Conservation (phyloP, 306 rosid genomes). For the Quercus ilex region DNA sequence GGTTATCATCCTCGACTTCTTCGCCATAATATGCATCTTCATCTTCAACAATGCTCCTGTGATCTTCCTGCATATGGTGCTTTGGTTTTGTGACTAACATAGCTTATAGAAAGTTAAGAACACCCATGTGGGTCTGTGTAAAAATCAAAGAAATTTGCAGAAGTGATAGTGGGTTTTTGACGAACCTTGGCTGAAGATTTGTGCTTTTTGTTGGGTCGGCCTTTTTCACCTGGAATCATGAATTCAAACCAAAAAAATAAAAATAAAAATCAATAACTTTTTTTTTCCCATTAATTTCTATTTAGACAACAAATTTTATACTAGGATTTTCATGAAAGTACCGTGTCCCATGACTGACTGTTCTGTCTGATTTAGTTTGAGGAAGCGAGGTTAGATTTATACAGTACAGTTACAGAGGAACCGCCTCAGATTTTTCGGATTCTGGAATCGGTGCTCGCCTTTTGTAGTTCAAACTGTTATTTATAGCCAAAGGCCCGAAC, state of each 20-base stretch:
- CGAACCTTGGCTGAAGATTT: conserved; percentile 50
- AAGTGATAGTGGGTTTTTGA: conserved; percentile 9
- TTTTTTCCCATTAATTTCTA: neutral
- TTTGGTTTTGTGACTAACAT: neutral
- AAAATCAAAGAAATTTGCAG: neutral
- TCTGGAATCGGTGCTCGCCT: too few relatives aligned
- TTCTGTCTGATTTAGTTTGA: too few relatives aligned
- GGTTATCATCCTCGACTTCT: conserved; percentile 56
- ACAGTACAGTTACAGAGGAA: too few relatives aligned
- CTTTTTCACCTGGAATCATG: conserved; percentile 56
- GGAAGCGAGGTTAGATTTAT: too few relatives aligned
- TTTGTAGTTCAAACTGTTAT: too few relatives aligned
- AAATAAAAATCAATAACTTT: neutral
- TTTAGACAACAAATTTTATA: too few relatives aligned
- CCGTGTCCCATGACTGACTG: conserved; percentile 38
- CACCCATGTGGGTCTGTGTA: neutral
- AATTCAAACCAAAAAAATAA: neutral
- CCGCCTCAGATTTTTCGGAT: too few relatives aligned
- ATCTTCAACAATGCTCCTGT: conserved; percentile 35
- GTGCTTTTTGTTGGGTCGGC: conserved; percentile 54
- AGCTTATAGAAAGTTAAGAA: neutral
- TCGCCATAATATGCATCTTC: conserved; percentile 57
- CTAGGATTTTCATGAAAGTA: neutral
- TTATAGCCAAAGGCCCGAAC: neutral
- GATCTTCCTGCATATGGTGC: conserved; percentile 52